Evolutionary conservation across 169 alveolate genomes (phyloP), one percentile per base, ranked within the genome.

Genomic region (Plasmodium cynomolgi): DNA sequence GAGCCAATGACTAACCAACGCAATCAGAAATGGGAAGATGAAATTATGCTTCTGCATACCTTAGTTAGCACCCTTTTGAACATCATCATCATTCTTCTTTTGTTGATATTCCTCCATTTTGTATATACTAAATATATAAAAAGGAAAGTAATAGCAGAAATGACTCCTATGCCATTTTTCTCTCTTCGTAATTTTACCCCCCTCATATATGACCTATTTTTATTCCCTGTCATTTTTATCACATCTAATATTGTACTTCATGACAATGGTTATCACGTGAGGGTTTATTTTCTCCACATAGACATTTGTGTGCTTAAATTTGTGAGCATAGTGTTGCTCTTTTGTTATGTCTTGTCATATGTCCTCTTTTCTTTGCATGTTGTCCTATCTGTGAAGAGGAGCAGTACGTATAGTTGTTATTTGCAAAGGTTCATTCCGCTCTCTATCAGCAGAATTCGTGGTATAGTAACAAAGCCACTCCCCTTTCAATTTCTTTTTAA

Each of bases 31-130:
- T 26, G 20, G 62, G 80, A 72, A 84, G 50, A 84, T 23, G 93
- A 84, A 33, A 84, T 84, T 23, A 13, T 72, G 17, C 79, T 84
- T 26, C 20, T 84, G 47, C 73, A 84, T 73, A 84, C 56, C 8
- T 84, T 41, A 41, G 62, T 84, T 84, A 84, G 93, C n/a, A 56
- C 82, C 37, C 93, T 84, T 73, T 44, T 84, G 41, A 71, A 84
- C 11, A 84, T 73, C 62, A 74, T 84, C 20, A 29, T 7, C 79
- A 26, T 84, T 9, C 23, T 73, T 20, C 56, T 71, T 44, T 72
- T 84, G 13, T 26, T 84, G 17, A n/a, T 37, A 44, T 37, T 73
- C 20, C 56, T 84, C 44, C 54, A 84, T 84, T 84, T 84, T 44
- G 47, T 84, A 15, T 23, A 26, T 72, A 8, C 41, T 7, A 84